phyloP scores from a whole-genome alignment of 2,329 filamentous ascomycete genomes.

The Fusarium nurragi region DNA sequence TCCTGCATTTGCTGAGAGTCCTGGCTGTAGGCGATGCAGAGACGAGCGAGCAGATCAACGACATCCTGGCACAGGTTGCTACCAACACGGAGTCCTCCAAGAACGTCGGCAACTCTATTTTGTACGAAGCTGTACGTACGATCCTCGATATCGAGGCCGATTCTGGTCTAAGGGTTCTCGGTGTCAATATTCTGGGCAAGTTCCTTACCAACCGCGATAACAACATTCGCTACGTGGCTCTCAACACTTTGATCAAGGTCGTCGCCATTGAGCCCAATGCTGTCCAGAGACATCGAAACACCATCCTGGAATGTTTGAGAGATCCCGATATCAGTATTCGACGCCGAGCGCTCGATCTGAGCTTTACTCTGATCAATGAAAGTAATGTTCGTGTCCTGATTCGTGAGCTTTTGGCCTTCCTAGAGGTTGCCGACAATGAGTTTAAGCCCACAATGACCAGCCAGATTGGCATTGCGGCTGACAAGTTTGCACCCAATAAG shows the following conservation, averaged over 20 bases:
- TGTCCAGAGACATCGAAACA: constrained; percentile 96
- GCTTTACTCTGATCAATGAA: constrained; percentile 98
- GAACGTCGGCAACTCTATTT: constrained; percentile 97
- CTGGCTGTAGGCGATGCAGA: constrained; percentile 85
- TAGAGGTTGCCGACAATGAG: constrained; percentile 97
- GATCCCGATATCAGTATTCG: constrained; percentile 99
- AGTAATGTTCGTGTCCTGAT: constrained; percentile 94
- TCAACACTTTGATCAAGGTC: constrained; percentile 98
- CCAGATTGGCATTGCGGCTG: constrained; percentile 96
- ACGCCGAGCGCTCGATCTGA: constrained; percentile 92
- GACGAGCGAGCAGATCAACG: constrained; percentile 97
- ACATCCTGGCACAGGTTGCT: constrained; percentile 95
- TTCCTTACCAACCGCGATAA: constrained; percentile 99
- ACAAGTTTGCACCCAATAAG: constrained; percentile 95
- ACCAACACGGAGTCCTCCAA: constrained; percentile 98
- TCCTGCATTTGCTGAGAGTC: constrained; percentile 85
- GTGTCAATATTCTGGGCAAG: constrained; percentile 98
- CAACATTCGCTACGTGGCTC: constrained; percentile 97
- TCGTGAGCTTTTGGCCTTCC: constrained; percentile 89
- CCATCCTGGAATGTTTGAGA: constrained; percentile 92
- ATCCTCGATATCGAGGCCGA: constrained; percentile 99
- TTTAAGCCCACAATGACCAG: constrained; percentile 99
- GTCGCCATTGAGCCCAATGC: constrained; percentile 98
- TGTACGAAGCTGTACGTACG: constrained; percentile 96
- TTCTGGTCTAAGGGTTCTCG: constrained; percentile 89